phyloP scores from a whole-genome alignment of 2,329 filamentous ascomycete genomes.

The Incumbomyces delicatus region DNA sequence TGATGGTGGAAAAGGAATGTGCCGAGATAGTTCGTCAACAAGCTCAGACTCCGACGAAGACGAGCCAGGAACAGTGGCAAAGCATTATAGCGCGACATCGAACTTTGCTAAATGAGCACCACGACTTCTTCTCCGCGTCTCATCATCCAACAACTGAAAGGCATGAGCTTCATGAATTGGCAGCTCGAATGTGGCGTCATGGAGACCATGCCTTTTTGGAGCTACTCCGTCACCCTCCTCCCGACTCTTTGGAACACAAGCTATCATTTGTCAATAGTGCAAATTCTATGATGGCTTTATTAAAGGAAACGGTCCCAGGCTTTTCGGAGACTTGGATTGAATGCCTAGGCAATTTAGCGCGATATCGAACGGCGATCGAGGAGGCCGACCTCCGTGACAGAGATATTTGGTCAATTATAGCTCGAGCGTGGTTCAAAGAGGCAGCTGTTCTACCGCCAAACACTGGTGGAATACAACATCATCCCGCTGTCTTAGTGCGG shows the following conservation, averaged over 20 bases:
- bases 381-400: conserved; percentile 65
- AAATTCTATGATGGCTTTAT: conserved; percentile 78
- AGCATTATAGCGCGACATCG: conserved; percentile 72
- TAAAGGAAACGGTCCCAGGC: conserved; percentile 73
- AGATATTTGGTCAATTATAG: conserved; percentile 73
- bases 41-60: conserved; percentile 44
- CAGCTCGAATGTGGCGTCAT: conserved; percentile 89
- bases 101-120: conserved; percentile 70
- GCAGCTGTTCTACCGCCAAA: conserved; percentile 67
- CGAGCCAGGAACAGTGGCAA: conserved; percentile 67
- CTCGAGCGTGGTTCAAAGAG: conserved; percentile 73
- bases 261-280: conserved; percentile 79
- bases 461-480: conserved; percentile 75
- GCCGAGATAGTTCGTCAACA: conserved; percentile 68
- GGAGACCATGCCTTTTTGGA: conserved; percentile 82
- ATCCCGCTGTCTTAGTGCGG: conserved; percentile 60
- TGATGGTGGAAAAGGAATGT: conserved; percentile 76
- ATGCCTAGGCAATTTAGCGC: conserved; percentile 73
- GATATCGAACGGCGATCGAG: conserved; percentile 88
- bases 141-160: conserved; percentile 69
- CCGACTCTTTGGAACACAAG: conserved; percentile 77
- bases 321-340: conserved; percentile 92
- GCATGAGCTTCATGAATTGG: conserved; percentile 55
- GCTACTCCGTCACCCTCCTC: conserved; percentile 62
- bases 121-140: conserved; percentile 76